phyloP scores from a whole-genome alignment of 139 green algal genomes.

The Tetradesmus obliquus region DNA sequence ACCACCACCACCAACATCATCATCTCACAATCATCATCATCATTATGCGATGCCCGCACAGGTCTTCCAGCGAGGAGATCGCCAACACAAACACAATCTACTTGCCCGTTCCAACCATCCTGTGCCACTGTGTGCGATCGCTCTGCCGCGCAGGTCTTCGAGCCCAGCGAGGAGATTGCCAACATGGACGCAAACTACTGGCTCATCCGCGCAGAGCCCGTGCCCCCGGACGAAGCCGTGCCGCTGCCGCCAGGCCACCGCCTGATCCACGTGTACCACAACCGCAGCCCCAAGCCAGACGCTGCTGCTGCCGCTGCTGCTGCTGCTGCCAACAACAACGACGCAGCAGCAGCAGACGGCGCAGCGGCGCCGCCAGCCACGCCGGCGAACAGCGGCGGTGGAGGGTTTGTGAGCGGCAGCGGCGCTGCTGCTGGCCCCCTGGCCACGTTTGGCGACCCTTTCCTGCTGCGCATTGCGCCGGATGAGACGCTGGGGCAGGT shows the following conservation, averaged over 20 bases:
- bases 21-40: too few relatives aligned
- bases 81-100: neutral
- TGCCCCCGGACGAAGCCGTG: slow-evolving; percentile 29
- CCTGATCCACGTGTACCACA: slow-evolving; percentile 79
- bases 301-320: neutral
- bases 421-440: neutral
- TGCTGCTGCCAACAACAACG: neutral
- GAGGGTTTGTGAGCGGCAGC: neutral
- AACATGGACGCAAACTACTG: slow-evolving; percentile 88
- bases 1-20: neutral
- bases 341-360: slow-evolving; percentile 4
- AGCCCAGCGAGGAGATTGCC: slow-evolving; percentile 64
- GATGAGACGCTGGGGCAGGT: slow-evolving; percentile 79
- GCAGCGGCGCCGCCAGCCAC: neutral
- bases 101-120: neutral
- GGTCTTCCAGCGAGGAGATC: neutral
- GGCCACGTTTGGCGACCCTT: slow-evolving; percentile 89
- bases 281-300: slow-evolving; percentile 42
- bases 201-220: slow-evolving; percentile 59
- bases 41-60: neutral
- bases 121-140: neutral
- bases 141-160: slow-evolving; percentile 57
- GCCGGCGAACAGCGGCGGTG: neutral
- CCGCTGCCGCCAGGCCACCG: slow-evolving; percentile 39
- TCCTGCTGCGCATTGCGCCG: slow-evolving; percentile 80